phyloP scores from a whole-genome alignment of 441 rosid species.

The Pelargonium australe region DNA sequence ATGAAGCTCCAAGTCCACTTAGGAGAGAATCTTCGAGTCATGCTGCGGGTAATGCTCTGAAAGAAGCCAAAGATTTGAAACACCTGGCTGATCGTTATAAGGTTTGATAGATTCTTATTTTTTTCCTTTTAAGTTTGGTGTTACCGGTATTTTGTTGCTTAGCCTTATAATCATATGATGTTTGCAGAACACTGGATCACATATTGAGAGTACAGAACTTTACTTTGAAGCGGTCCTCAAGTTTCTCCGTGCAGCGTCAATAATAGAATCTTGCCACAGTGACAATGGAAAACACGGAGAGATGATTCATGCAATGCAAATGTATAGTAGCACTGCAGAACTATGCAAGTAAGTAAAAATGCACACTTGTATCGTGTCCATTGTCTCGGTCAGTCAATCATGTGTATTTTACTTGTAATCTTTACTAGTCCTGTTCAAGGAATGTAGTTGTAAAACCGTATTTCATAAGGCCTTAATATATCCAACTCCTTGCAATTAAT shows the following conservation, averaged over 20 bases:
- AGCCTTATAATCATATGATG: constrained; percentile 17
- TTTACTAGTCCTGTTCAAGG: background rate
- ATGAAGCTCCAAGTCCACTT: constrained; percentile 58
- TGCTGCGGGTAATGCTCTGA: constrained; percentile 65
- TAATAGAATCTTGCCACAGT: constrained; percentile 58
- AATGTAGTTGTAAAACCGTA: background rate
- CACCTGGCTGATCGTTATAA: constrained; percentile 89
- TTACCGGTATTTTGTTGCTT: constrained; percentile 15
- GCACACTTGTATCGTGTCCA: background rate
- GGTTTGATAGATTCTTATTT: constrained; percentile 36
- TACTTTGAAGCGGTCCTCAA: constrained; percentile 93
- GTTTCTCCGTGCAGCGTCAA: constrained; percentile 84
- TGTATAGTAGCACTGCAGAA: constrained; percentile 78
- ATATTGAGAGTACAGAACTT: constrained; percentile 53
- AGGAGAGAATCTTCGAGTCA: constrained; percentile 67
- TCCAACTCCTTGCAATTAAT: background rate
- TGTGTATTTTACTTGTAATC: constrained; percentile 1
- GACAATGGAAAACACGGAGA: constrained; percentile 69
- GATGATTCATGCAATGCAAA: constrained; percentile 51
- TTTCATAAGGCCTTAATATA: background rate
- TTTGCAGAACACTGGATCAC: constrained; percentile 50
- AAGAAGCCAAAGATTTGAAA: constrained; percentile 91
- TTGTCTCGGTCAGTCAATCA: background rate
- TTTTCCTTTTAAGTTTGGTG: constrained; percentile 18
- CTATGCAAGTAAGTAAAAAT: constrained; percentile 83